Base-by-base conservation (phyloP, 441 rosid genomes). In the Pelargonium australe region DNA sequence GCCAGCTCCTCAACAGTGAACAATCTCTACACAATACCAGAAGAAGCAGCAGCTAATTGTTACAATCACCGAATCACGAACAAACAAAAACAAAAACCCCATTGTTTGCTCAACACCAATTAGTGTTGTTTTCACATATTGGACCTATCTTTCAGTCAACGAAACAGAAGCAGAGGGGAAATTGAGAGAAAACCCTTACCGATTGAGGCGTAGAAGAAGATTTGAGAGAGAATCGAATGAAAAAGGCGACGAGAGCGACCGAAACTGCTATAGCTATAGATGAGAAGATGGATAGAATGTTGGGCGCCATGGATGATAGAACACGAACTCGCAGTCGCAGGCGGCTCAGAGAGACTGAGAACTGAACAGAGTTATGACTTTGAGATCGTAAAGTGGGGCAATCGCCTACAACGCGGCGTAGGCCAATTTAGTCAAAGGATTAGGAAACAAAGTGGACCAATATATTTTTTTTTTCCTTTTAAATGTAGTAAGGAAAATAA, bases 1-100 rank as follows among this genome's bases (percentile, higher is more conserved):
- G 88, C 80, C 75, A 93, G 85, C 75, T 86, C 90, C 77, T 89
- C 88, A 75, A 70, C 79, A 66, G 83, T 80, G 72, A 86, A 91
- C 66, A 93, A 74, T 72, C 84, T 91, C 91, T 85, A 64, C 19
- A 66, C 14, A 72, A 34, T 28, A 45, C 34, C 75, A 49, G 23
- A 64, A 25, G 31, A 64, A 25, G 31, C 31, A 45, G 31, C 7
- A 66, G 19, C 47, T 28, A 12, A 28, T 45, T 43, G 4, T 11
- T 25, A 64, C 41, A 65, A 63, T 5, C 16, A 5, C 37, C 40
- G 55, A 40, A 7, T 64, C 58, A 2, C 13, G 17, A 49, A 49
- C 44, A 11, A 47, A 43, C 23, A 2, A 45, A 44, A 7, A 37
- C 44, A 25, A 31, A 45, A 7, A 10, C 14, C 16, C n/a, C n/a